A percentile compares a stretch with the other conserved stretches of the same genome.
Evolutionary conservation across 1,284 basidiomycete genomes (phyloP).

Genomic region (Sanguinoderma infundibulare): DNA sequence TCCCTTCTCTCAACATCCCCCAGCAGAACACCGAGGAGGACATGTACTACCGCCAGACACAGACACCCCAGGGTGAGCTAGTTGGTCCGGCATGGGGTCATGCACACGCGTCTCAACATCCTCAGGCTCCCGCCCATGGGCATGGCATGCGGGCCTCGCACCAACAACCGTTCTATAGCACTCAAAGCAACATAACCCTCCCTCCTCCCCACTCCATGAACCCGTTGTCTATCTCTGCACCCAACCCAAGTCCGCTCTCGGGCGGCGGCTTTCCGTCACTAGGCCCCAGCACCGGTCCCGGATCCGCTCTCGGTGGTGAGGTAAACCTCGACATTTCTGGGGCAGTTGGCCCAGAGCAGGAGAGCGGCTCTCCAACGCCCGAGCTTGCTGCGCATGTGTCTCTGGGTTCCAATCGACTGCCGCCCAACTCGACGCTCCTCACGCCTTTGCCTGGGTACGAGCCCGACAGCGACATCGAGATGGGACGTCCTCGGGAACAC

Average conservation of each 20-base stretch:
- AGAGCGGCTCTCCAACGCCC: conserved; percentile 22
- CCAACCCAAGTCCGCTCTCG: conserved; percentile 25
- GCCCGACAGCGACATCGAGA: conserved; percentile 27
- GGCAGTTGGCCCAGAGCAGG: conserved; percentile 8
- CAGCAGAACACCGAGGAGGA: conserved; percentile 20
- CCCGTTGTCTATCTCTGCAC: conserved; percentile 20
- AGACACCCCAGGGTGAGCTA: conserved; percentile 23
- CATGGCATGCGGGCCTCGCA: conserved; percentile 20
- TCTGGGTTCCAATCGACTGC: conserved; percentile 41
- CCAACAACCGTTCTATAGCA: conserved; percentile 25
- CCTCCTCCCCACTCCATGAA: conserved; percentile 22
- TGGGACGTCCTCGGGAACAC: conserved; percentile 3
- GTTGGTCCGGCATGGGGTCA: conserved; percentile 15
- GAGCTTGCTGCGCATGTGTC: conserved; percentile 31
- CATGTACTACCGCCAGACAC: conserved; percentile 19
- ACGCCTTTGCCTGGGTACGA: conserved; percentile 53
- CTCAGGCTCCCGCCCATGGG: no score
- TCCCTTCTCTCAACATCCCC: conserved; percentile 20
- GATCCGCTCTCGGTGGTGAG: conserved; percentile 7
- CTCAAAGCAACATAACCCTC: conserved; percentile 15
- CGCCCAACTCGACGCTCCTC: conserved; percentile 53
- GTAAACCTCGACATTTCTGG: conserved; percentile 6
- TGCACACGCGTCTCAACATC: conserved; percentile 11
- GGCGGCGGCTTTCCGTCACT: conserved; percentile 18
- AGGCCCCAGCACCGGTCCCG: conserved; percentile 12